Evolutionary conservation across 2,329 filamentous ascomycete genomes (phyloP).

Genomic region (Colletotrichum gigasporum): DNA sequence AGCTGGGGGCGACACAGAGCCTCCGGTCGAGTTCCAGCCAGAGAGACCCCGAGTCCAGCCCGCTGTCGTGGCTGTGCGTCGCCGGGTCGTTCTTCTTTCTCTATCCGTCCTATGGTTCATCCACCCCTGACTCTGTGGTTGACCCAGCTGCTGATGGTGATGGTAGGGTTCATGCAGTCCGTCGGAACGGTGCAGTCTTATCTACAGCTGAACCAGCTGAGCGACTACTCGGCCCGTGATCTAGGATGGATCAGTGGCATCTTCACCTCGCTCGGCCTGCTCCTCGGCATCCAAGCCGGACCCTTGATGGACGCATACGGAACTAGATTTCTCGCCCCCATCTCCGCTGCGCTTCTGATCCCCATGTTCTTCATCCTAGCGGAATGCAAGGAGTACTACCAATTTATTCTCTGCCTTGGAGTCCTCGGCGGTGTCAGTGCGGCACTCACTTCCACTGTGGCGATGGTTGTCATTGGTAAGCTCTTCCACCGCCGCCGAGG

Average conservation of each 20-base stretch:
- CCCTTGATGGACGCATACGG: constrained; percentile 59
- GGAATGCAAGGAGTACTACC: constrained; percentile 56
- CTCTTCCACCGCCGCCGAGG: constrained; percentile 37
- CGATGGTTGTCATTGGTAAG: constrained; percentile 43
- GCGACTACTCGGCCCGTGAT: constrained; percentile 50
- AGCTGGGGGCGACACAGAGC: background rate
- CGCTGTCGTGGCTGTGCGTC: constrained; percentile 27
- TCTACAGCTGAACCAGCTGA: constrained; percentile 53
- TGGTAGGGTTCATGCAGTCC: constrained; percentile 56
- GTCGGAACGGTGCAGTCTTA: constrained; percentile 60
- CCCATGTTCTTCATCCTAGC: constrained; percentile 55
- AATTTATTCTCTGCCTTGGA: constrained; percentile 56
- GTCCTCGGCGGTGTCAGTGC: constrained; percentile 52
- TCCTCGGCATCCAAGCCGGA: constrained; percentile 57
- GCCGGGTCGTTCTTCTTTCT: constrained; percentile 27
- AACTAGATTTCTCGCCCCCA: constrained; percentile 48
- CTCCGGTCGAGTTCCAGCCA: background rate
- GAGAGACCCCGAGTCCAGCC: constrained; percentile 22
- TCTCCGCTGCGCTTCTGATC: constrained; percentile 47
- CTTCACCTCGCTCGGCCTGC: constrained; percentile 53
- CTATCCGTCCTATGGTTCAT: constrained; percentile 19
- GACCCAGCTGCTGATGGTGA: background rate
- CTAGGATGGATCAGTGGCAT: constrained; percentile 60
- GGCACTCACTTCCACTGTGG: constrained; percentile 47
- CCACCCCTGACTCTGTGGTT: background rate